Evolutionary conservation across 225 moss, liverwort and hornwort genomes (phyloP), one percentile per base, ranked within the genome.

Genomic region (Neckera pumila): DNA sequence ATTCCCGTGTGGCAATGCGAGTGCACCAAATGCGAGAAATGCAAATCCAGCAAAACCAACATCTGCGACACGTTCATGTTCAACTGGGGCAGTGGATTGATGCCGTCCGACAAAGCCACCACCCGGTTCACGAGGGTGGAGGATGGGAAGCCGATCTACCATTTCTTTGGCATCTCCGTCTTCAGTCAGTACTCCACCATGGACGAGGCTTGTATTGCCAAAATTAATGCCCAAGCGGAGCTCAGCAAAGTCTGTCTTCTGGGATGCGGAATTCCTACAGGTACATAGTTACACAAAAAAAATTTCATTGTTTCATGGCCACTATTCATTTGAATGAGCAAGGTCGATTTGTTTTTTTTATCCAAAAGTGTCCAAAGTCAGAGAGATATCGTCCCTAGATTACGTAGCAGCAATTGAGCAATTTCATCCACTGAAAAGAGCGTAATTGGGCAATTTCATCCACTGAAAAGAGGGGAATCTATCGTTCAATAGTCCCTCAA

Each of bases 181-280:
- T 97, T 97, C 76, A 92, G 89, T 42, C 93, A 97, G 51, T 97
- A 97, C 88, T 92, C 89, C 12, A 95, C 95, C 53, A 88, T 97
- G 85, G 91, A 97, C 22, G 94, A 97, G 85, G 91, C 91, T 47
- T 93, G 92, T 10, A 74, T 97, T 0, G 92, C 90, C 12, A 97
- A 95, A 91, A 92, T 97, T 5, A 94, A 90, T 40, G 70, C 90
- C 2, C 77, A 70, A 4, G 96, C 95, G 2, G 93, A 95, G 27
- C 88, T 97, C 45, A 79, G 72, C 80, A 96, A 93, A 87, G 56
- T 94, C 8, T 95, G 96, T 36, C 77, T 96, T 9, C 89, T 97
- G 1, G 92, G 96, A 2, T 97, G 96, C 18, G 96, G 96, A 49
- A 91, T 96, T 33, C 95, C 93, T 1, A 96, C 96, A 86, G 96